phyloP scores from a whole-genome alignment of 1,284 basidiomycete species.

The Trametes sp. region DNA sequence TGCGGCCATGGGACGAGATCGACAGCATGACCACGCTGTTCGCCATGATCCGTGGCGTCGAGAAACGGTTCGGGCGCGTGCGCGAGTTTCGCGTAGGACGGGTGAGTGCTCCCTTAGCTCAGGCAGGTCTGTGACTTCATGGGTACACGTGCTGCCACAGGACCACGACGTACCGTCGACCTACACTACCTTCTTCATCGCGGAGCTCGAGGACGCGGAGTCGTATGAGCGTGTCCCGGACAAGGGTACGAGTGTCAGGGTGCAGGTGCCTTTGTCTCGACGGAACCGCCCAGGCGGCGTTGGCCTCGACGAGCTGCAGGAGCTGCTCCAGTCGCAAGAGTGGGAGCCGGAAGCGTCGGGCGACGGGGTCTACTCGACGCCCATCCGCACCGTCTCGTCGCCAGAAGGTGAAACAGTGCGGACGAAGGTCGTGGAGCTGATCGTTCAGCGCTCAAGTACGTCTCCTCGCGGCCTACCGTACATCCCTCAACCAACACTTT shows the following conservation, averaged over 20 bases:
- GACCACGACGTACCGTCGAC: constrained; percentile 52
- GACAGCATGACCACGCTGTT: constrained; percentile 55
- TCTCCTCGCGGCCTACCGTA: too few relatives aligned
- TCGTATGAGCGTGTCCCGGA: constrained; percentile 47
- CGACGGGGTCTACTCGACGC: constrained; percentile 15
- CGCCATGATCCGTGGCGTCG: constrained; percentile 58
- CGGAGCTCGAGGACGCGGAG: constrained; percentile 52
- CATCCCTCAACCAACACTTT: not conserved
- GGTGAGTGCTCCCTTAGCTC: constrained; percentile 51
- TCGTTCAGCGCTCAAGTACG: constrained; percentile 35
- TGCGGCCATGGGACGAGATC: constrained; percentile 49
- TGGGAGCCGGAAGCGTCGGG: constrained; percentile 10
- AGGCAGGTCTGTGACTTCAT: not conserved
- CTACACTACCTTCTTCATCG: constrained; percentile 52
- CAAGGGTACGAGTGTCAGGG: constrained; percentile 25
- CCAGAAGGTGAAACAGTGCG: not conserved
- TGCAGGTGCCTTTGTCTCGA: constrained; percentile 33
- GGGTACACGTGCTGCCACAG: constrained; percentile 40
- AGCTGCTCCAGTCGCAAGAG: constrained; percentile 27
- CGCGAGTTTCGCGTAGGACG: constrained; percentile 54
- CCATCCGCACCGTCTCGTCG: constrained; percentile 1
- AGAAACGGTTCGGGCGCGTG: constrained; percentile 62
- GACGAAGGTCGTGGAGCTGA: constrained; percentile 31
- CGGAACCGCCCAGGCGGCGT: constrained; percentile 41
- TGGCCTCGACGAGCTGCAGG: constrained; percentile 44